These are phyloP conservation scores for Cucurbita moschata DNA, from an alignment of 306 rosid genomes.

Conservation along the genomic window DNA sequence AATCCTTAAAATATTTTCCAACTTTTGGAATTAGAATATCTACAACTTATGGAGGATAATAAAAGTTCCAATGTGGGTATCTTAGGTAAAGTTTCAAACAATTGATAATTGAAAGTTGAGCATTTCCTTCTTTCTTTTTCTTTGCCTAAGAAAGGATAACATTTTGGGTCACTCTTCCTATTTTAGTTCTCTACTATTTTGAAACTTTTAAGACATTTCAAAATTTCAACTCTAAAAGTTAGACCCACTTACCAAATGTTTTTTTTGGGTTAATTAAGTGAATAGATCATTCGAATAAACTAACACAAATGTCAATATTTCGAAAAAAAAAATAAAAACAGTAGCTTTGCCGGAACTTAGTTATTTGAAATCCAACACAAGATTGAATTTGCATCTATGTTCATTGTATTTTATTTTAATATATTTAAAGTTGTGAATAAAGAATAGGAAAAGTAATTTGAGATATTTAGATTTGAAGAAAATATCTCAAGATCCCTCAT, in stretches of 20 bases:
- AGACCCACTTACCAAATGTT: background rate
- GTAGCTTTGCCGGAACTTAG: no score
- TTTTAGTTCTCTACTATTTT: background rate
- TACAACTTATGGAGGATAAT: background rate
- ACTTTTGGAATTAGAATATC: background rate
- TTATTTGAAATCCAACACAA: no score
- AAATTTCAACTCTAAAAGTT: background rate
- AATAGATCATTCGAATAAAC: no score
- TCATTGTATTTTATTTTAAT: no score
- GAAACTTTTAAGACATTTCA: background rate
- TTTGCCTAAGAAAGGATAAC: background rate
- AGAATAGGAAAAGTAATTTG: no score
- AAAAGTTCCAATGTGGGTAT: background rate
- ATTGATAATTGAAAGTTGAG: background rate
- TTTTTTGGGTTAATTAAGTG: background rate
- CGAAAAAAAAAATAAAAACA: no score
- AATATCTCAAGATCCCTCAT: no score
- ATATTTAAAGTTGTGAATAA: no score
- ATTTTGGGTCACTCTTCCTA: background rate
- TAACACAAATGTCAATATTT: no score
- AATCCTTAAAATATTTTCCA: background rate
- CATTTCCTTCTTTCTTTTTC: background rate
- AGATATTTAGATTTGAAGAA: no score
- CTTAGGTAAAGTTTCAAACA: background rate
- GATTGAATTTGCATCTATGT: no score